These are phyloP conservation scores for Zea mays DNA, from an alignment of 176 grass and related monocot species.

Conservation along the genomic window DNA sequence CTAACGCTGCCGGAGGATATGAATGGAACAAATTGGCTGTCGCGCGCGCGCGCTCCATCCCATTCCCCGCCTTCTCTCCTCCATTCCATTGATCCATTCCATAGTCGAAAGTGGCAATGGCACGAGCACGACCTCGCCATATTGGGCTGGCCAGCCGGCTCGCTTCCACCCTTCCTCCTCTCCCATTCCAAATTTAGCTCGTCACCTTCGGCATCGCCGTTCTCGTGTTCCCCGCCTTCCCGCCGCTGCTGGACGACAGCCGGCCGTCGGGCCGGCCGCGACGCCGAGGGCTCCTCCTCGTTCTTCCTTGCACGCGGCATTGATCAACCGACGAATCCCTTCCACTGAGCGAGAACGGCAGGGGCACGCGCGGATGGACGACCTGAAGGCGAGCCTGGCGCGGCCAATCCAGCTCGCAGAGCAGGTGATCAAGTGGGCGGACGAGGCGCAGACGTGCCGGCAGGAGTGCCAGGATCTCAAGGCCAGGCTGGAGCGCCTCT, in stretches of 20 bases:
- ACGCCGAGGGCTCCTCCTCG: not conserved
- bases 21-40: not conserved
- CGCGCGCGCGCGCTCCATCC: not conserved
- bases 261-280: not conserved
- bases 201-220: not conserved
- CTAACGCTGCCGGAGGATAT: not conserved
- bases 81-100: too few relatives aligned
- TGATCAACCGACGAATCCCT: not conserved
- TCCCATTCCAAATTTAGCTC: slow-evolving; percentile 38
- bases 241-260: slow-evolving; percentile 18
- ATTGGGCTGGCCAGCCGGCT: not conserved
- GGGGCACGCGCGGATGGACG: slow-evolving; percentile 53
- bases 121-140: slow-evolving; percentile 26
- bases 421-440: slow-evolving; percentile 83
- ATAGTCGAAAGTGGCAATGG: not conserved
- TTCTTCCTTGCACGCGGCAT: not conserved
- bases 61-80: not conserved
- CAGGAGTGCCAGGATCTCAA: slow-evolving; percentile 83
- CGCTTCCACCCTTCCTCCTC: not conserved
- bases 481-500: slow-evolving; percentile 69
- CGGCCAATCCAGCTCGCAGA: slow-evolving; percentile 95
- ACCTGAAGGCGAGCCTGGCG: slow-evolving; percentile 72
- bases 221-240: too few relatives aligned
- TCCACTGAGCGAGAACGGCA: not conserved
- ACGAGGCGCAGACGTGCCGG: slow-evolving; percentile 57